A percentile compares a stretch with the other conserved stretches of the same genome.
phyloP scores from a whole-genome alignment of 306 rosid species.

The Glycine tomentella region DNA sequence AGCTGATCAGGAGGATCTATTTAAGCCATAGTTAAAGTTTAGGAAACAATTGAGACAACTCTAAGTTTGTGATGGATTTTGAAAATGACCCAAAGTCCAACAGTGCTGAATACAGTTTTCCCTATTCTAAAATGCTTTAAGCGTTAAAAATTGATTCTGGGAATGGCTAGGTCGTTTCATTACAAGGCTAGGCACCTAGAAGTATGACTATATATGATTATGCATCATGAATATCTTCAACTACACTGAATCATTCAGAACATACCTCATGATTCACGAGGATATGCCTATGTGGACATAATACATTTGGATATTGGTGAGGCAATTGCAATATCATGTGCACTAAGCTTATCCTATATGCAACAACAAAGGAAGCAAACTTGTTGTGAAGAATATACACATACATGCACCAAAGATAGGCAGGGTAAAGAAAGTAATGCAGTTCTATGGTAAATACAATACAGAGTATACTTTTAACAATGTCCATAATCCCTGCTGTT shows the following conservation, averaged over 20 bases:
- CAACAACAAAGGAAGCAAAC: slow-evolving; percentile 21
- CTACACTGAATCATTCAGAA: no score
- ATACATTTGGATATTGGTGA: slow-evolving; percentile 62
- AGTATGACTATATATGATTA: no score
- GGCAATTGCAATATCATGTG: slow-evolving; percentile 72
- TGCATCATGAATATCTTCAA: background rate
- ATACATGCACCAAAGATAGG: slow-evolving; percentile 2
- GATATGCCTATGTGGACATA: slow-evolving; percentile 57
- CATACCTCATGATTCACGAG: no score
- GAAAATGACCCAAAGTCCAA: no score
- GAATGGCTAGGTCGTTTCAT: no score
- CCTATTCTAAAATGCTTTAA: no score
- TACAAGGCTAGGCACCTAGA: no score
- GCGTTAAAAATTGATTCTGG: no score
- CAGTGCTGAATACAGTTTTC: no score
- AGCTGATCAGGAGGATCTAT: background rate
- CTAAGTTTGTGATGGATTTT: no score
- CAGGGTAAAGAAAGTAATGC: background rate
- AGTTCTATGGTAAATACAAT: background rate
- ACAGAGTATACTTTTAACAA: background rate
- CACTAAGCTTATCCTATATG: slow-evolving; percentile 59
- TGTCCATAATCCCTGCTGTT: background rate
- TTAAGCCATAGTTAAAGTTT: background rate
- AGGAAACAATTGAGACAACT: background rate
- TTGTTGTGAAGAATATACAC: background rate